Base-by-base conservation (phyloP, 176 grass and related monocot species). In the Pharus latifolius region DNA sequence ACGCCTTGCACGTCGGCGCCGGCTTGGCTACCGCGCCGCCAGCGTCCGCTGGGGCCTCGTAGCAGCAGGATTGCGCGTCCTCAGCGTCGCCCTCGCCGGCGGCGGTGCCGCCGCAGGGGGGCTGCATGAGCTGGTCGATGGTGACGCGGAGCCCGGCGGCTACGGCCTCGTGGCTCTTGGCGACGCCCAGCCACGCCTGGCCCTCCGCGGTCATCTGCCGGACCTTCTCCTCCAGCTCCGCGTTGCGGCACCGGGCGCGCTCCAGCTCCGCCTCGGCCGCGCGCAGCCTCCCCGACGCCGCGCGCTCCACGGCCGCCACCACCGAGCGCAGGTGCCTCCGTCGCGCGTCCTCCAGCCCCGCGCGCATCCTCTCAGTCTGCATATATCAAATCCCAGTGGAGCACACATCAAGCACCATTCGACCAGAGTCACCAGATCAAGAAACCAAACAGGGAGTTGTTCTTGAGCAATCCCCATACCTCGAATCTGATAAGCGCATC, bases 161-260 rank as follows among this genome's bases (percentile, higher is more conserved):
- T 1, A 72, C 26, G 41, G 68, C 91, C 64, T 90, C 87, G 73
- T 87, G 59, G 56, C 75, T 72, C 64, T 67, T 66, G 20, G 91
- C 80, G 15, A 79, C 50, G 59, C 70, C 58, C 2, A 87, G 79
- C 87, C 91, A 96, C 10, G 71, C 78, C 28, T 87, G 65, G 2
- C 42, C 78, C 53, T 96, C 91, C 0, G 63, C 58, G 5, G 35
- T 49, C 28, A 87, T 83, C 51, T 76, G 77, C 17, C 59, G 34
- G 0, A 96, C 40, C 56, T 44, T 7, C 57, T 81, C 83, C 60
- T 90, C 81, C 45, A 96, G 49, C 37, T 87, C 60, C 6, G 20
- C 24, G 60, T 72, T 84, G 31, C 77, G 69, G 29, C 15, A 57
- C 0, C 70, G 52, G 13, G 73, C 73, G 19, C 26, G 35, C n/a